These are phyloP conservation scores for Polyporus arcularius DNA, from an alignment of 768 basidiomycete species.

Conservation along the genomic window DNA sequence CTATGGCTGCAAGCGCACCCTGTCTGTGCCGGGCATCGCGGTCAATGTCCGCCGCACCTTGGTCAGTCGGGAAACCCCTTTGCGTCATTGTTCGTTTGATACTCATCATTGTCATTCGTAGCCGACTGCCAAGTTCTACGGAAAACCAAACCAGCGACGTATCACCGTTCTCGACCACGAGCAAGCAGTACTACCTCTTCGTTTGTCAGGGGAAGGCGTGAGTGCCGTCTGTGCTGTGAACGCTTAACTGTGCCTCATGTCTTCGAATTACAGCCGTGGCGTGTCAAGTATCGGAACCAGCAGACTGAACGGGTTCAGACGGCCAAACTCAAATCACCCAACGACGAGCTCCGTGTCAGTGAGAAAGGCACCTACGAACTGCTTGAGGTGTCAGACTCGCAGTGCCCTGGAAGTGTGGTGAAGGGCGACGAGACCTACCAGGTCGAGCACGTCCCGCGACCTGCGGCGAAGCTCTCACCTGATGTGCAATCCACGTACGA, in stretches of 20 bases:
- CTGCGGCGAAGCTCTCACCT: slow-evolving; percentile 67
- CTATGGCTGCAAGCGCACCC: slow-evolving; percentile 78
- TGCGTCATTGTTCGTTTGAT: neutral
- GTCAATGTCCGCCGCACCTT: slow-evolving; percentile 84
- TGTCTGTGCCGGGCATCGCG: slow-evolving; percentile 75
- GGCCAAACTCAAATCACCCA: slow-evolving; percentile 55
- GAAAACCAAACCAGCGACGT: slow-evolving; percentile 54
- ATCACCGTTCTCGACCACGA: slow-evolving; percentile 76
- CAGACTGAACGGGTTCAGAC: slow-evolving; percentile 43
- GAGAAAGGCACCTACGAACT: slow-evolving; percentile 79
- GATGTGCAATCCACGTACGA: slow-evolving; percentile 59
- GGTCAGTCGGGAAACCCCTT: slow-evolving; percentile 42
- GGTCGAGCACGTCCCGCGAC: slow-evolving; percentile 81
- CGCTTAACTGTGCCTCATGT: neutral
- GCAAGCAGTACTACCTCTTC: slow-evolving; percentile 69
- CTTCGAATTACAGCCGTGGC: slow-evolving; percentile 73
- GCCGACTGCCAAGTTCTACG: slow-evolving; percentile 90
- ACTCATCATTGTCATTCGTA: slow-evolving; percentile 42
- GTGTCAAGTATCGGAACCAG: slow-evolving; percentile 65
- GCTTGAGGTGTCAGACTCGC: slow-evolving; percentile 72
- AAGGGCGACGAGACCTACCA: slow-evolving; percentile 60
- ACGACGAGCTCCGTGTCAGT: slow-evolving; percentile 73
- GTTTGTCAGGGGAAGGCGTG: slow-evolving; percentile 90
- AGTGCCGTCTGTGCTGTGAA: slow-evolving; percentile 27
- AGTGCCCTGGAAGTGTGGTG: slow-evolving; percentile 78